Evolutionary conservation across 1,284 basidiomycete species (phyloP).

Genomic region (Fomitopsis schrenkii): DNA sequence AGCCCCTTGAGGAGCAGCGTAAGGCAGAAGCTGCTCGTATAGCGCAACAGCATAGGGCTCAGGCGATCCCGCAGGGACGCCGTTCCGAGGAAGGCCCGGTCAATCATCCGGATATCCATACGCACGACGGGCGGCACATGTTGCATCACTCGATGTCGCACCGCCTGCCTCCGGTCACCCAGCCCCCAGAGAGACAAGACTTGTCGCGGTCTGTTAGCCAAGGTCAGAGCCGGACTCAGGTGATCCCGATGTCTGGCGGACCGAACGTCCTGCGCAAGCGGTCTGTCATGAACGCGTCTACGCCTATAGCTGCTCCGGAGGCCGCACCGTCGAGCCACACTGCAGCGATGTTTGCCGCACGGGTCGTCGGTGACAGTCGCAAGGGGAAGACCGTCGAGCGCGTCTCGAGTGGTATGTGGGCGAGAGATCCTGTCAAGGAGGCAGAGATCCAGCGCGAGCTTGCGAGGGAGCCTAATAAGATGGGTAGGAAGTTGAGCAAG

Average conservation of each 20-base stretch:
- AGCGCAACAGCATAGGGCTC: background rate
- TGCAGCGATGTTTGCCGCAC: slow-evolving; percentile 21
- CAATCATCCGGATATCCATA: background rate
- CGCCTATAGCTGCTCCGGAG: background rate
- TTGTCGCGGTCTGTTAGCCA: background rate
- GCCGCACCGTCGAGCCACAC: slow-evolving; percentile 17
- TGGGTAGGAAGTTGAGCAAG: slow-evolving; percentile 30
- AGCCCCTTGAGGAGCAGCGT: slow-evolving; percentile 16
- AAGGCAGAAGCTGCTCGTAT: slow-evolving; percentile 2
- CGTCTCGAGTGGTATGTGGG: slow-evolving; percentile 19
- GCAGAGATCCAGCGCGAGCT: slow-evolving; percentile 18
- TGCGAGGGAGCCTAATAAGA: slow-evolving; percentile 7
- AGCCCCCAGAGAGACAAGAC: background rate
- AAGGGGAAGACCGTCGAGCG: slow-evolving; percentile 13
- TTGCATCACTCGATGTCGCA: slow-evolving; percentile 5
- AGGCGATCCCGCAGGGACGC: background rate
- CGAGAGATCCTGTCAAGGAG: slow-evolving; percentile 16
- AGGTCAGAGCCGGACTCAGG: slow-evolving; percentile 11
- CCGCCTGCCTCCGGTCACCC: background rate
- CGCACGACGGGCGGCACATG: background rate
- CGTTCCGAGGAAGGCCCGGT: slow-evolving; percentile 5
- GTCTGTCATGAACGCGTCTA: slow-evolving; percentile 5
- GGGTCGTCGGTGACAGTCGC: slow-evolving; percentile 8
- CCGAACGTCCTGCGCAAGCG: slow-evolving; percentile 20
- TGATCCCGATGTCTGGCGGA: slow-evolving; percentile 18